These are phyloP conservation scores for Hypocrella siamensis DNA, from an alignment of 2,329 filamentous ascomycete genomes.

Conservation along the genomic window DNA sequence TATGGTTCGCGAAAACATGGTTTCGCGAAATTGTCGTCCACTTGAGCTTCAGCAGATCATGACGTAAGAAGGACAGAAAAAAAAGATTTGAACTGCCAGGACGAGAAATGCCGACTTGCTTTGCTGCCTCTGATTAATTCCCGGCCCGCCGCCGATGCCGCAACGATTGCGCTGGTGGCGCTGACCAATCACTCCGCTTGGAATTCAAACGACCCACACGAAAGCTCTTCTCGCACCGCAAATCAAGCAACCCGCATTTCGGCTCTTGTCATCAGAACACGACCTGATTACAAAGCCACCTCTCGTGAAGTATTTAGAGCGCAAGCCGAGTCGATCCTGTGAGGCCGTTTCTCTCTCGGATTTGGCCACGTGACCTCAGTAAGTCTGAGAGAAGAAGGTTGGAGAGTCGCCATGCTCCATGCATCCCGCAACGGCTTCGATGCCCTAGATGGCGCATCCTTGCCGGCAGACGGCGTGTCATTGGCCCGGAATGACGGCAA, in stretches of 20 bases:
- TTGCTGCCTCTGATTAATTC: too few species aligned
- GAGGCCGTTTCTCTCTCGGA: too few species aligned
- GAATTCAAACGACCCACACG: neutral
- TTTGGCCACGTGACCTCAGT: too few species aligned
- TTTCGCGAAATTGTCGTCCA: neutral
- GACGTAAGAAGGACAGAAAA: neutral
- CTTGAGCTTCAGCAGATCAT: too few species aligned
- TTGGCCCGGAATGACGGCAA: conserved; percentile 21
- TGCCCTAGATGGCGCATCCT: too few species aligned
- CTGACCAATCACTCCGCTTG: conserved; percentile 1
- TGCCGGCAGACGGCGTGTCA: conserved; percentile 16
- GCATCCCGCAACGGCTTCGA: too few species aligned
- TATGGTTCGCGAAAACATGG: conserved; percentile 12
- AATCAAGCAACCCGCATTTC: neutral
- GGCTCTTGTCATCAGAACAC: neutral
- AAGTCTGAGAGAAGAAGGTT: too few species aligned
- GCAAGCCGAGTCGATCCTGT: too few species aligned
- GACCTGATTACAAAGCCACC: neutral
- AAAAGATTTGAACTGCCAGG: neutral
- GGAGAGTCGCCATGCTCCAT: too few species aligned
- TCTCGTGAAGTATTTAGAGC: too few species aligned
- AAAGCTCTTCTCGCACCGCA: too few species aligned
- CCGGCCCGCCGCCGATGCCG: neutral
- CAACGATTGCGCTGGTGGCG: neutral
- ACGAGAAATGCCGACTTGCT: neutral